These are phyloP conservation scores for Quercus robur DNA, from an alignment of 306 rosid species.

Conservation along the genomic window DNA sequence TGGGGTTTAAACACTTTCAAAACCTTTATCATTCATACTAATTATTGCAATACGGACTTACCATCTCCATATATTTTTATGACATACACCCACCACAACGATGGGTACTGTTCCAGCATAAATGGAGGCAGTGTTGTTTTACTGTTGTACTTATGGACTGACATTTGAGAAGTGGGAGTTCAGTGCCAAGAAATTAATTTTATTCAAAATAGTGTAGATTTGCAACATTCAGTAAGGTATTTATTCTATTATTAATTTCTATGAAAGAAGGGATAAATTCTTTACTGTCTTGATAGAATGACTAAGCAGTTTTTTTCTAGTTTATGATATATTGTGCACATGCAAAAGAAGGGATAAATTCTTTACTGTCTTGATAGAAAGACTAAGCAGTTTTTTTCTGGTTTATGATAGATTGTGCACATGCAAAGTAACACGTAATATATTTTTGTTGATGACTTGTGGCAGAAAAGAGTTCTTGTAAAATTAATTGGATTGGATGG, in stretches of 20 bases:
- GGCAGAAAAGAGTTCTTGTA: neutral
- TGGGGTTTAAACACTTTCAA: neutral
- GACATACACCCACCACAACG: neutral
- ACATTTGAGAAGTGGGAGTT: neutral
- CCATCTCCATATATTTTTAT: neutral
- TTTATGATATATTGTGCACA: too few species aligned
- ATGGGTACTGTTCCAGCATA: neutral
- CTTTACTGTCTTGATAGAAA: neutral
- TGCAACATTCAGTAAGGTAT: neutral
- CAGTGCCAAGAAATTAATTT: neutral
- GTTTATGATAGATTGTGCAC: too few species aligned
- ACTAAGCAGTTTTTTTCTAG: too few species aligned
- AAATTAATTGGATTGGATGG: constrained; percentile 31
- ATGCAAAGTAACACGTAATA: too few species aligned
- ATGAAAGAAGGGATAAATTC: neutral
- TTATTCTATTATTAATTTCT: neutral
- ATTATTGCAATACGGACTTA: neutral
- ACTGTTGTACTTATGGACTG: neutral
- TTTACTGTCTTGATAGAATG: neutral
- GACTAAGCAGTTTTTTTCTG: too few species aligned
- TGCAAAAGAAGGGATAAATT: neutral
- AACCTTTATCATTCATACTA: neutral
- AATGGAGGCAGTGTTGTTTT: neutral
- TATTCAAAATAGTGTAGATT: neutral
- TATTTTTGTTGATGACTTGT: neutral